These are phyloP conservation scores for Hemisphaericaspora xylanilytica DNA, from an alignment of 1,139 yeast genomes.

Conservation along the genomic window DNA sequence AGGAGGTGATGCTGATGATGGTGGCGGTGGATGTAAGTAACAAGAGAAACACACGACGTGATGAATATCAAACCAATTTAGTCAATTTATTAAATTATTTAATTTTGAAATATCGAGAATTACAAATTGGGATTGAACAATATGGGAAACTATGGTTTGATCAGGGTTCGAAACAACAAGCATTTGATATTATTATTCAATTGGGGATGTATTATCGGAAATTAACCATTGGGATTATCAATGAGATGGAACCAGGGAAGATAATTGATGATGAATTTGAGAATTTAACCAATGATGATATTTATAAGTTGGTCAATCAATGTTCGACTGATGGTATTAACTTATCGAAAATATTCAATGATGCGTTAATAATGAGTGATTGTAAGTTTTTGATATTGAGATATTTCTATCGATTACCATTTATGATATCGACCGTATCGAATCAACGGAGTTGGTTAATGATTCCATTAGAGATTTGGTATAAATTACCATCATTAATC, in stretches of 20 bases:
- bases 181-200: conserved; percentile 10
- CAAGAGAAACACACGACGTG: neutral
- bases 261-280: conserved; percentile 7
- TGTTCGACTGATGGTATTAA: conserved; percentile 17
- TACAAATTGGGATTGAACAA: conserved; percentile 8
- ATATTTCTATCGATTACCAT: conserved; percentile 12
- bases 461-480: conserved; percentile 15
- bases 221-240: conserved; percentile 10
- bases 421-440: conserved; percentile 6
- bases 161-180: conserved; percentile 7
- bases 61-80: conserved; percentile 10
- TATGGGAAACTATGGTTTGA: conserved; percentile 10
- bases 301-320: conserved; percentile 19
- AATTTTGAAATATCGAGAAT: conserved; percentile 11
- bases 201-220: conserved; percentile 9
- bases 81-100: conserved; percentile 13
- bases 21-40: too few relatives aligned
- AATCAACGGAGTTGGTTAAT: conserved; percentile 9
- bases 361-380: conserved; percentile 9
- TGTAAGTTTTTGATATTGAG: conserved; percentile 13
- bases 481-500: conserved; percentile 12
- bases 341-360: conserved; percentile 17
- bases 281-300: conserved; percentile 11
- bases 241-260: conserved; percentile 8
- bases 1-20: too few relatives aligned